A percentile compares a stretch with the other conserved stretches of the same genome.
Conservation (phyloP, 345 rosid genomes). For the Theobroma cacao region DNA sequence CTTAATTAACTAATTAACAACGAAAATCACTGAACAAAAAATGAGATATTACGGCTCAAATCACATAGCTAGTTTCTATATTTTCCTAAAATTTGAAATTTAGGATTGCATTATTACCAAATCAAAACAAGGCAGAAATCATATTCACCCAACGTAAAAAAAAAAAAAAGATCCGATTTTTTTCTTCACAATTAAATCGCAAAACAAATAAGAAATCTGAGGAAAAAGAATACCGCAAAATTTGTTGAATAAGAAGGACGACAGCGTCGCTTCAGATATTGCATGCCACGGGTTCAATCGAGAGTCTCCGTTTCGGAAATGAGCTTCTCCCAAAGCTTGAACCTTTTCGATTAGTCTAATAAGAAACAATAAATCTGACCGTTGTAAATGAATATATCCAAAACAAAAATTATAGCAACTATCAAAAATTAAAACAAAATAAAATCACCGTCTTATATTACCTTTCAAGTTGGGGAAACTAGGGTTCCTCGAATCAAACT, state of each 20-base stretch:
- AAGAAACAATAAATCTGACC: neutral
- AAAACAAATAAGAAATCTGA: neutral
- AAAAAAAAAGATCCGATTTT: neutral
- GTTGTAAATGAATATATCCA: neutral
- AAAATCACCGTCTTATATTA: neutral
- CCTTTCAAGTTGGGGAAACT: slow-evolving; percentile 8
- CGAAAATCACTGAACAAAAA: neutral
- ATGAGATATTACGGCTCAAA: neutral
- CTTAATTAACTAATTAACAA: neutral
- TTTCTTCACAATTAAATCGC: neutral
- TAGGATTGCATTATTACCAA: neutral
- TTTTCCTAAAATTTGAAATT: neutral
- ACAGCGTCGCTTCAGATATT: neutral
- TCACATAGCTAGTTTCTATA: neutral
- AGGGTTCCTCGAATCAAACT: neutral
- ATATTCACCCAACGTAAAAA: neutral
- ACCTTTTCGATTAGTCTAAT: neutral
- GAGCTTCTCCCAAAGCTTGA: neutral
- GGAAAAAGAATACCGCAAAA: neutral
- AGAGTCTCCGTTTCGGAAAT: neutral
- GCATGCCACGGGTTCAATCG: neutral
- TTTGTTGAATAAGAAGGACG: neutral
- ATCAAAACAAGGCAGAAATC: neutral
- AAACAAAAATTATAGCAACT: neutral
- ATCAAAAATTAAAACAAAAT: neutral